phyloP scores from a whole-genome alignment of 257 asterid species.

The Jasminum sambac region DNA sequence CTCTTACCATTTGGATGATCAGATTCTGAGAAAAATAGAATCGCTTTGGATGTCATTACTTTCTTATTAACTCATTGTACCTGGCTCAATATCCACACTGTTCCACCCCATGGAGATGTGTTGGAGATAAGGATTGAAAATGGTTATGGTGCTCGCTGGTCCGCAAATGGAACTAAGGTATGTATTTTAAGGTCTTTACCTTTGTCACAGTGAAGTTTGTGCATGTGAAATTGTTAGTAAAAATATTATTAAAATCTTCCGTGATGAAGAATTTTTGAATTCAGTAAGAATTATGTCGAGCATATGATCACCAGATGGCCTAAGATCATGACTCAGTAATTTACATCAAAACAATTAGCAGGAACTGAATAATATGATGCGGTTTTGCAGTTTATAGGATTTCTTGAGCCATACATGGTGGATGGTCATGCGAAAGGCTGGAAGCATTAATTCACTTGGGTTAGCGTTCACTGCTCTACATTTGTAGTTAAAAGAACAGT shows the following conservation, averaged over 20 bases:
- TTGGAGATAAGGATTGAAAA: slow-evolving; percentile 63
- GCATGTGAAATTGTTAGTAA: slow-evolving; percentile 1
- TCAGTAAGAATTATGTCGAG: background rate
- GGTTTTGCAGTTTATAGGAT: slow-evolving; percentile 74
- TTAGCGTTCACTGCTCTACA: background rate
- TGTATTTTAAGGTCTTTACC: background rate
- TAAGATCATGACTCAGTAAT: background rate
- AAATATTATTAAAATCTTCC: background rate
- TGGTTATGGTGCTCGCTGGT: slow-evolving; percentile 91
- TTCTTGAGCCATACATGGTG: slow-evolving; percentile 72
- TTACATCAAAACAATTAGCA: background rate
- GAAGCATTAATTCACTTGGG: slow-evolving; percentile 48
- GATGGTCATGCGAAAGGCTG: slow-evolving; percentile 70
- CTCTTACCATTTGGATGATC: slow-evolving; percentile 24
- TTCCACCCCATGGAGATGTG: slow-evolving; percentile 66
- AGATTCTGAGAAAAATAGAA: slow-evolving; percentile 63
- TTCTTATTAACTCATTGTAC: slow-evolving; percentile 45
- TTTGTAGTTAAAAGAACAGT: background rate
- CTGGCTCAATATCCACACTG: slow-evolving; percentile 75
- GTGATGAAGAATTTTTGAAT: background rate
- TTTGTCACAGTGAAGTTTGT: background rate
- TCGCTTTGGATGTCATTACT: slow-evolving; percentile 47
- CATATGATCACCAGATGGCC: background rate
- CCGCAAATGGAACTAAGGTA: slow-evolving; percentile 77
- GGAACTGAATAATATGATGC: background rate